Base-by-base conservation (phyloP, 257 asterid species). In the Orobanche coerulescens region DNA sequence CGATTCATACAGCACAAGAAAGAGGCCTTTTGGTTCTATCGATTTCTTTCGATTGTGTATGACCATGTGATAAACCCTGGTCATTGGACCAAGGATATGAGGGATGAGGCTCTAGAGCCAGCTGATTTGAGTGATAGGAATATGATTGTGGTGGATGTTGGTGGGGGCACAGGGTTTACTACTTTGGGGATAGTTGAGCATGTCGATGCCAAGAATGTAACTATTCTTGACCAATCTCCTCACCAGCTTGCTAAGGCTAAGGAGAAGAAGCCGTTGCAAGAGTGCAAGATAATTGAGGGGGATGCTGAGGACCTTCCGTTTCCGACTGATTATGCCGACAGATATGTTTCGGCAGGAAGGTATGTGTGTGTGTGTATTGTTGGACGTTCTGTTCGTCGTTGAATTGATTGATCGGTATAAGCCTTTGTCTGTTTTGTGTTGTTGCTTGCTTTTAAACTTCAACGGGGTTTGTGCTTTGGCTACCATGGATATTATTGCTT, bases 81-180 rank as follows among this genome's bases (percentile, higher is more conserved):
- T n/a, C 99, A 93, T 51, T 89, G 97, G 97, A 93, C 99, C 4
- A 97, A 89, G 73, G 99, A 93, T 36, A 89, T 89, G 98, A 77
- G 98, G 61, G 96, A 89, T 19, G 99, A 93, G 1, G 99, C 99
- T 13, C 81, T 93, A 63, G 96, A 93, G 71, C 97, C 96, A 4
- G 99, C 99, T 24, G 94, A 84, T 28, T 78, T 93, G 48, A 61
- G 25, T 43, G 67, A 66, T 37, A 66, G 84, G 73, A 67, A 77
- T 54, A 37, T 89, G 87, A 59, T 47, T 0, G 98, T 93, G 71
- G 94, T 86, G 70, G 98, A 89, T 68, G 97, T 89, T 51, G 98
- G 98, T 44, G 98, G 97, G 1, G 96, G 97, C 4, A 92, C 98
- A 0, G 97, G 98, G 54, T 88, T 88, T 68, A 82, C 98, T 19